phyloP scores from a whole-genome alignment of 2,329 filamentous ascomycete species.

The Aspergillus cejpii region DNA sequence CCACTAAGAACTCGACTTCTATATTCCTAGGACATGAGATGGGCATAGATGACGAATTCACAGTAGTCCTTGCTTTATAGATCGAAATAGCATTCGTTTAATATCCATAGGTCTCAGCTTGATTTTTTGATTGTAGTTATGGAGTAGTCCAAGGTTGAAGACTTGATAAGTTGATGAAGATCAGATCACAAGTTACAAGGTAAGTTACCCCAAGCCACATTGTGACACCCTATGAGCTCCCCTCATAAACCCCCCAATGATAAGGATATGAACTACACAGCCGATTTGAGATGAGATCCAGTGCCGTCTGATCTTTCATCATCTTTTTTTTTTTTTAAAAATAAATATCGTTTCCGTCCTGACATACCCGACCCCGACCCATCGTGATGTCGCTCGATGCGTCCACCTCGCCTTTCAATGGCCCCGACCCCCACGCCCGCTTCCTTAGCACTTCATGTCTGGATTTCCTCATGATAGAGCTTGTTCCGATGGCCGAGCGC shows the following conservation, averaged over 20 bases:
- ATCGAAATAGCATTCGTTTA: no score
- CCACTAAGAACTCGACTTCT: no score
- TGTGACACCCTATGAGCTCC: not conserved
- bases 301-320: no score
- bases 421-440: constrained; percentile 65
- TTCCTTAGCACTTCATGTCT: constrained; percentile 80
- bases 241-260: not conserved
- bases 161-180: no score
- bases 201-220: not conserved
- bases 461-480: constrained; percentile 91
- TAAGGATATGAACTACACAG: not conserved
- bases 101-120: no score
- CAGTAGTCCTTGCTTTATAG: no score
- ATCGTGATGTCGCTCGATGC: constrained; percentile 64
- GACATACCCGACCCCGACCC: constrained; percentile 6
- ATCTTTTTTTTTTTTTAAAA: not conserved
- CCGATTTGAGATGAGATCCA: not conserved
- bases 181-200: not conserved
- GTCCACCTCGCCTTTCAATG: constrained; percentile 61
- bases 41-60: no score
- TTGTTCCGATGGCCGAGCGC: constrained; percentile 88
- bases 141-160: no score
- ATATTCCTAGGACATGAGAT: no score
- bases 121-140: no score
- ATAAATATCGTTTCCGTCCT: not conserved